A percentile compares a stretch with the other conserved stretches of the same genome.
phyloP scores from a whole-genome alignment of 139 green algal genomes.

The Chara braunii region DNA sequence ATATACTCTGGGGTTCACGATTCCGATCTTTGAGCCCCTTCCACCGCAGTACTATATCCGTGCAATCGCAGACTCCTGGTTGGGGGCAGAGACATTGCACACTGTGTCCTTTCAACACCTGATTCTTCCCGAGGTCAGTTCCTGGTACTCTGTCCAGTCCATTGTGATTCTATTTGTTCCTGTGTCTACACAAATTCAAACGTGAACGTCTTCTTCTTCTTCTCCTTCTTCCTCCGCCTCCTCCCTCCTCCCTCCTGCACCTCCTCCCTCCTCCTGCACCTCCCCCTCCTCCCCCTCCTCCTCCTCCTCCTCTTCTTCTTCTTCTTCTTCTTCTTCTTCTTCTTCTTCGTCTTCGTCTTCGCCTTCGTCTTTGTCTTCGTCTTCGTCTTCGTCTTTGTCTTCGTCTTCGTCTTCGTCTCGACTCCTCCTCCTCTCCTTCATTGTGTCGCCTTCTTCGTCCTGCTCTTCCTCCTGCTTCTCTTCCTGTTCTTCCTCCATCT shows the following conservation, averaged over 20 bases:
- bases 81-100: slow-evolving; percentile 44
- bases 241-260: too few relatives aligned
- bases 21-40: slow-evolving; percentile 92
- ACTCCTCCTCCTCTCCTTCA: neutral
- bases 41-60: slow-evolving; percentile 70
- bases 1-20: slow-evolving; percentile 73
- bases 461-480: neutral
- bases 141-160: neutral
- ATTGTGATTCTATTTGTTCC: neutral
- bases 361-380: too few relatives aligned
- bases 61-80: slow-evolving; percentile 72
- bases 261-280: too few relatives aligned
- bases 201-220: too few relatives aligned
- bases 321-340: too few relatives aligned
- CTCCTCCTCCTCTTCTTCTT: too few relatives aligned
- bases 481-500: neutral
- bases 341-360: too few relatives aligned
- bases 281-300: too few relatives aligned
- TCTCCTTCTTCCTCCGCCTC: too few relatives aligned
- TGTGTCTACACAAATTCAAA: neutral
- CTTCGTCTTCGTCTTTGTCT: slow-evolving; percentile 9
- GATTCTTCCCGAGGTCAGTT: slow-evolving; percentile 47
- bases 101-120: slow-evolving; percentile 45
- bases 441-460: neutral
- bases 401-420: neutral